These are phyloP conservation scores for Austroboletus sp. DNA, from an alignment of 1,284 basidiomycete genomes.

Conservation along the genomic window DNA sequence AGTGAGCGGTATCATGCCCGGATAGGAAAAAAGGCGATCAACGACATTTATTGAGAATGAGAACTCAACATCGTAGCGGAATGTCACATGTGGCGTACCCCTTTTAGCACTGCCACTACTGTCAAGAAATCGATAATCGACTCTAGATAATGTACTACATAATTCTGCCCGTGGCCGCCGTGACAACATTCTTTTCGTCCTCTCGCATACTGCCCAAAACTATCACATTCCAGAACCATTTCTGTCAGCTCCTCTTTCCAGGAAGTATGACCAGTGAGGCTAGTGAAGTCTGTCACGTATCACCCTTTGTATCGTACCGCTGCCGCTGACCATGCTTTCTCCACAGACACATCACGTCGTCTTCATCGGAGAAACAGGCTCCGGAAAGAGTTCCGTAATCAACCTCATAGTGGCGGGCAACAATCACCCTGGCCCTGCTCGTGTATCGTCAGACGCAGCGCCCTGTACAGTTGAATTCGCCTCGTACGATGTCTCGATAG, in stretches of 20 bases:
- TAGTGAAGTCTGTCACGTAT: neutral
- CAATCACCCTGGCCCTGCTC: neutral
- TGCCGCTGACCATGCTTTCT: constrained; percentile 3
- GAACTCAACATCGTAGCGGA: too few relatives aligned
- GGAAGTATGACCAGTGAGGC: neutral
- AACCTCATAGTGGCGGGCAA: constrained; percentile 18
- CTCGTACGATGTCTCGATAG: constrained; percentile 14
- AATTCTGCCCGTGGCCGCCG: too few relatives aligned
- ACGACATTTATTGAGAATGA: too few relatives aligned
- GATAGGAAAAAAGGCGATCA: too few relatives aligned
- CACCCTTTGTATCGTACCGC: neutral
- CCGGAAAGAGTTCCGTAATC: constrained; percentile 27
- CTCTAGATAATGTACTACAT: too few relatives aligned
- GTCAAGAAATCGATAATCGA: too few relatives aligned
- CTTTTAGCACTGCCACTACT: too few relatives aligned
- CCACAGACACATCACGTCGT: constrained; percentile 21
- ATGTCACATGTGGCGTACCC: too few relatives aligned
- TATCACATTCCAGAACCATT: neutral
- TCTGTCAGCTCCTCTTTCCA: neutral
- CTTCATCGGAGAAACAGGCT: constrained; percentile 27
- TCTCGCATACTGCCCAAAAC: too few relatives aligned
- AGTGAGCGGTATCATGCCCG: too few relatives aligned
- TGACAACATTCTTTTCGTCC: too few relatives aligned
- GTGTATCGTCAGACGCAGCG: constrained; percentile 11
- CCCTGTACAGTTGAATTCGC: constrained; percentile 19